Evolutionary conservation across 306 rosid species (phyloP).

Genomic region (Cucumis melo): DNA sequence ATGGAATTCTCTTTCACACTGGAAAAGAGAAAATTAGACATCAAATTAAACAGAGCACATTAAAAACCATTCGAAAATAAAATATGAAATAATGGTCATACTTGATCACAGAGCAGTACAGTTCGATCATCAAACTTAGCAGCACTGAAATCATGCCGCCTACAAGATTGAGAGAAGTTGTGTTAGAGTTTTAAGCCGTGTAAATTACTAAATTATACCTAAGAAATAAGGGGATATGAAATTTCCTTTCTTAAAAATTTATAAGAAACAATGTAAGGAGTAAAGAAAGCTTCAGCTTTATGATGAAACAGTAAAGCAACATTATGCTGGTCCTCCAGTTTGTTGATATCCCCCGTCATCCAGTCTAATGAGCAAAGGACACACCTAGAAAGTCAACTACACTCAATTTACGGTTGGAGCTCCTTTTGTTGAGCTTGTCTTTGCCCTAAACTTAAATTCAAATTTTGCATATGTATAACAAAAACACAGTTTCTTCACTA

Average conservation of each 20-base stretch:
- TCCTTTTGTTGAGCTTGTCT: too few species aligned
- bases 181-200: neutral
- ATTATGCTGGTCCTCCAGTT: neutral
- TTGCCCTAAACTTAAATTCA: too few species aligned
- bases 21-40: constrained; percentile 17
- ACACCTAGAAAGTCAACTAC: neutral
- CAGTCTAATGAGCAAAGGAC: neutral
- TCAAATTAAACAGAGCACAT: neutral
- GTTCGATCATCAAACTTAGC: constrained; percentile 86
- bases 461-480: too few species aligned
- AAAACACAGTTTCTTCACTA: too few species aligned
- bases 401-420: neutral
- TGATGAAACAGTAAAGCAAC: neutral
- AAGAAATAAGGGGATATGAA: neutral
- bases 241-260: neutral
- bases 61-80: neutral
- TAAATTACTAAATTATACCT: neutral
- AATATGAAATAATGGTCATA: constrained; percentile 20
- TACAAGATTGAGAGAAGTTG: constrained; percentile 6
- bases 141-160: constrained; percentile 85
- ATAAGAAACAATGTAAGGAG: neutral
- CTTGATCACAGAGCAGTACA: constrained; percentile 92
- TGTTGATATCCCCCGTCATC: neutral
- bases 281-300: neutral
- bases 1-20: constrained; percentile 99